phyloP scores from a whole-genome alignment of 371 early-diverging fungal species.

The Mortierella sp. region DNA sequence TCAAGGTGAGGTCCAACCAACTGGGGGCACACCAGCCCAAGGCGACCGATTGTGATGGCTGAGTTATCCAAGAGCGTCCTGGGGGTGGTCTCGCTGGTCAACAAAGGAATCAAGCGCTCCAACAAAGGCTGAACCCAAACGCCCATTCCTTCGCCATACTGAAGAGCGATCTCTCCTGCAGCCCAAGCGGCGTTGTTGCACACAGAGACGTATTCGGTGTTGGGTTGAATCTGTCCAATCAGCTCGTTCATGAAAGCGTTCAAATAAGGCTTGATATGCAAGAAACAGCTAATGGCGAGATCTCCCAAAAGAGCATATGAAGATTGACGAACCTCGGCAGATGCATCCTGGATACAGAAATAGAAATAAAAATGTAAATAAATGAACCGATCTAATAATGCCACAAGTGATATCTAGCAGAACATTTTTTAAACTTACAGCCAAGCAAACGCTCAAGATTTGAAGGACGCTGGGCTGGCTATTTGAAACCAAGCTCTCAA shows the following conservation, averaged over 20 bases:
- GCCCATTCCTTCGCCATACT: slow-evolving; percentile 64
- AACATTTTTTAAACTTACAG: slow-evolving; percentile 64
- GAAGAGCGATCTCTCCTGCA: slow-evolving; percentile 92
- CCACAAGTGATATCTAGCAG: not conserved
- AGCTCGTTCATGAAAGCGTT: slow-evolving; percentile 81
- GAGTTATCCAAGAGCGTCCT: slow-evolving; percentile 91
- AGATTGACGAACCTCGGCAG: slow-evolving; percentile 89
- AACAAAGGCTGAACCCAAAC: slow-evolving; percentile 81
- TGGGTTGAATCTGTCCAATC: slow-evolving; percentile 77
- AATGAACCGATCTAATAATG: not conserved
- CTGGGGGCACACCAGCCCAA: slow-evolving; percentile 88
- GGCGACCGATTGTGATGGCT: slow-evolving; percentile 94
- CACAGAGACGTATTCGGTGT: slow-evolving; percentile 72
- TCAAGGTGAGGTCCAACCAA: slow-evolving; percentile 84
- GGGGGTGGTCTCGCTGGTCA: slow-evolving; percentile 74
- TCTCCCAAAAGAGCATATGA: slow-evolving; percentile 96
- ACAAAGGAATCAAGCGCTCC: slow-evolving; percentile 83
- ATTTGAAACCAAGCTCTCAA: slow-evolving; percentile 79
- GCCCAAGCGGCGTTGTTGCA: slow-evolving; percentile 98
- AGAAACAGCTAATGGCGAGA: slow-evolving; percentile 88
- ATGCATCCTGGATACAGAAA: slow-evolving; percentile 67
- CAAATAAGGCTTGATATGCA: slow-evolving; percentile 77
- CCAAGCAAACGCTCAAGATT: slow-evolving; percentile 83
- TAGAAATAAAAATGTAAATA: not conserved
- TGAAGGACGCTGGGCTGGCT: slow-evolving; percentile 81